A percentile compares a stretch with the other conserved stretches of the same genome.
These are phyloP conservation scores for Ophiocordyceps robertsii DNA, from an alignment of 2,329 filamentous ascomycete species.

Conservation along the genomic window DNA sequence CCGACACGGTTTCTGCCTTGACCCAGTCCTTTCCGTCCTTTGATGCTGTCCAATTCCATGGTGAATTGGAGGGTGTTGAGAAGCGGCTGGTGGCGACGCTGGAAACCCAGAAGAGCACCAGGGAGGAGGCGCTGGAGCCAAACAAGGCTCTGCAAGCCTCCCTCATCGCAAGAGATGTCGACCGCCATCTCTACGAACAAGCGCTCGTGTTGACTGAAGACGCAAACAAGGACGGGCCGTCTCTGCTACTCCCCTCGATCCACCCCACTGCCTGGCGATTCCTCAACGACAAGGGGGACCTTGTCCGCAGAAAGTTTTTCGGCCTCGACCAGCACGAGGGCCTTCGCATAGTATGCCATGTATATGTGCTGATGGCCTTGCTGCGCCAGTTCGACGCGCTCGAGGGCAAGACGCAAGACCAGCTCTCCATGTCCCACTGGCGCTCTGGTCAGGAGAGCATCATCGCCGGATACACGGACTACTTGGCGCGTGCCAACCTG, in stretches of 20 bases:
- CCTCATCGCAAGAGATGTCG: slow-evolving; percentile 51
- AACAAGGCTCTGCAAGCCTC: slow-evolving; percentile 67
- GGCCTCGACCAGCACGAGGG: slow-evolving; percentile 45
- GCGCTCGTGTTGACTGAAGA: slow-evolving; percentile 25
- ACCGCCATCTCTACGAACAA: slow-evolving; percentile 44
- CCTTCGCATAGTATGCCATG: slow-evolving; percentile 55
- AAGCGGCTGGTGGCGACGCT: slow-evolving; percentile 47
- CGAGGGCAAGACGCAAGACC: slow-evolving; percentile 5
- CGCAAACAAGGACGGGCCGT: slow-evolving; percentile 10
- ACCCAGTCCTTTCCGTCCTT: slow-evolving; percentile 48
- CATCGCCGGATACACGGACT: slow-evolving; percentile 69
- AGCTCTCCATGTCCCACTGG: slow-evolving; percentile 8
- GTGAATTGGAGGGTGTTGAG: slow-evolving; percentile 37
- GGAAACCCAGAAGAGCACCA: slow-evolving; percentile 40
- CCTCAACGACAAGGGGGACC: slow-evolving; percentile 13
- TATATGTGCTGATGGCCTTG: slow-evolving; percentile 51
- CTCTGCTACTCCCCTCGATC: slow-evolving; percentile 13
- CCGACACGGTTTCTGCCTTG: slow-evolving; percentile 37
- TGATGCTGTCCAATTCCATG: slow-evolving; percentile 50
- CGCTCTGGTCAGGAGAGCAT: slow-evolving; percentile 55
- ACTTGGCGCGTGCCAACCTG: slow-evolving; percentile 58
- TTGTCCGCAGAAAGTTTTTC: slow-evolving; percentile 34
- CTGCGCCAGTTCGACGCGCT: slow-evolving; percentile 42
- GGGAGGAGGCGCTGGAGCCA: slow-evolving; percentile 46
- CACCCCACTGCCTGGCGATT: not conserved